Base-by-base conservation (phyloP, 2,329 filamentous ascomycete genomes). In the Neoscytalidium dimidiatum region DNA sequence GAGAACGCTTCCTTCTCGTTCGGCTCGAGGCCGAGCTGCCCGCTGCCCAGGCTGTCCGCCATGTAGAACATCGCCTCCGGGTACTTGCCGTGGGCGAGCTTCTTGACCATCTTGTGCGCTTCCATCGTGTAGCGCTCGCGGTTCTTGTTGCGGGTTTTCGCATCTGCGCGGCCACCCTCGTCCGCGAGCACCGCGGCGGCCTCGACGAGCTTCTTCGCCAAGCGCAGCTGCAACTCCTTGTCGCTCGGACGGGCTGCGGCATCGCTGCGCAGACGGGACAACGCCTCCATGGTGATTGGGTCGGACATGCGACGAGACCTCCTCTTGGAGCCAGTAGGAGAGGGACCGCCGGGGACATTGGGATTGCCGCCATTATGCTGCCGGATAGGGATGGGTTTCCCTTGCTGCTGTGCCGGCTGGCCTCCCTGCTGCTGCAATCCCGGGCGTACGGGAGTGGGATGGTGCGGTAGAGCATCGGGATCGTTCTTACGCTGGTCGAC, bases 1-100 rank as follows among this genome's bases (percentile, higher is more conserved):
- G 88, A 89, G 76, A 97, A 99, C 0, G 95, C 95, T 79, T 98
- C 94, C 73, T 96, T 97, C 61, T 91, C 87, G 71, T 98, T 94
- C 0, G 88, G 84, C 71, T 94, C 89, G 13, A 92, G 80, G 4
- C 94, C 92, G 23, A 98, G 85, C 8, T 87, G 80, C 4, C 94
- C 94, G 68, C 90, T 88, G 2, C 95, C 94, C 70, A 95, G 89
- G 73, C 91, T 92, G 75, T 98, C 95, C 21, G 94, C 95, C 61
- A 97, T 80, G 71, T 92, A 92, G 79, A 99, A 99, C 88, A 97
- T 96, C 31, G 94, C 94, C 8, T 96, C 93, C 0, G 88, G 79
- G 71, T 94, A 92, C 67, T 91, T 89, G 13, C 83, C 83, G 58
- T 85, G 85, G 7, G 89, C 88, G 9, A 98, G 84, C 76, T 96